phyloP scores from a whole-genome alignment of 1,284 basidiomycete genomes.

The Stygiomarasmius scandens region DNA sequence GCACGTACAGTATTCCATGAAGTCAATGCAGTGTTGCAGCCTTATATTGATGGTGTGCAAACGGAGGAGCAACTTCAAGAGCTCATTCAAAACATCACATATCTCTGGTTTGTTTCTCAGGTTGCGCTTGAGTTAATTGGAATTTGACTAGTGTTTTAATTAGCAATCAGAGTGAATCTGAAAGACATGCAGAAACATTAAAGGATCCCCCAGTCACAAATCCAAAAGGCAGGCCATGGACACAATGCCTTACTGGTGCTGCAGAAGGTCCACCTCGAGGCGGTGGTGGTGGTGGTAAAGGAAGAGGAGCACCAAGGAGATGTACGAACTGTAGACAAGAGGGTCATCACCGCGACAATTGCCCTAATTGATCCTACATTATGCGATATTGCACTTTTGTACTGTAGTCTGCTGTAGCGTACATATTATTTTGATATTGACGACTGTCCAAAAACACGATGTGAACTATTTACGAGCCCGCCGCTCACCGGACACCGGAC shows the following conservation, averaged over 20 bases:
- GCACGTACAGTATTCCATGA: constrained; percentile 19
- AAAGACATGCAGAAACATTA: constrained; percentile 5
- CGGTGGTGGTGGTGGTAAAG: constrained; percentile 14
- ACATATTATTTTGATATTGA: too few relatives aligned
- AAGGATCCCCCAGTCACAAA: constrained; percentile 21
- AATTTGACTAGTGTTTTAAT: too few relatives aligned
- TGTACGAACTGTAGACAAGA: background rate
- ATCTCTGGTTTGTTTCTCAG: constrained; percentile 12
- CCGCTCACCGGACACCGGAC: too few relatives aligned
- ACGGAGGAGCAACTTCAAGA: constrained; percentile 26
- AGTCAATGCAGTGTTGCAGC: constrained; percentile 21
- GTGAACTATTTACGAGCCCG: too few relatives aligned
- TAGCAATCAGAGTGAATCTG: background rate
- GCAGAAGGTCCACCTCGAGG: constrained; percentile 22
- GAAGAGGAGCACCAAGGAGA: background rate
- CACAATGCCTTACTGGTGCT: constrained; percentile 17
- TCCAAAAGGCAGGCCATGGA: constrained; percentile 23
- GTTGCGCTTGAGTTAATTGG: background rate
- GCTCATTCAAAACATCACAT: constrained; percentile 17
- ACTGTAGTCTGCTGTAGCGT: too few relatives aligned
- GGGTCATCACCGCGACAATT: background rate
- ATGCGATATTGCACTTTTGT: too few relatives aligned
- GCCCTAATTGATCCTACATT: background rate
- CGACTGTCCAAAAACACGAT: too few relatives aligned
- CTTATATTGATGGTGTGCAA: constrained; percentile 20